Evolutionary conservation across 2,329 filamentous ascomycete species (phyloP), one percentile per base, ranked within the genome.

Genomic region (Capronia americana): DNA sequence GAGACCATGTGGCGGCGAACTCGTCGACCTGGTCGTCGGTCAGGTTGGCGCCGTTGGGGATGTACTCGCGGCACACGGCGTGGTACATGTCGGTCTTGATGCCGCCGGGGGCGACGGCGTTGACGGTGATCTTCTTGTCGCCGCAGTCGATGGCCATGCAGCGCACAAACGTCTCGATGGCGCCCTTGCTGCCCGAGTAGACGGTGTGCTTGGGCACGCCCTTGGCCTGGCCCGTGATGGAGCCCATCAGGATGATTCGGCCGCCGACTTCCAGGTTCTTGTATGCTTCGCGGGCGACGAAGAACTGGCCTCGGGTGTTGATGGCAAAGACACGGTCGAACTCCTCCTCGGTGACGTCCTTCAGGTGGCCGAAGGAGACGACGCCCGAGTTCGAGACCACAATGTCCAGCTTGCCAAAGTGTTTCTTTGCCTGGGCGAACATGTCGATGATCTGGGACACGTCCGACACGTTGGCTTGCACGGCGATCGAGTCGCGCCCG

Each of bases 131-230:
- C 63, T 86, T 86, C 73, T 87, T 84, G 80, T 89, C 85, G 61
- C 89, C 87, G 71, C 86, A 87, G 80, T 91, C 88, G 75, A 84
- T 88, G 4, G 90, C 88, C 79, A 92, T 90, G 72, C 86, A 88
- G 76, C 90, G 89, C 71, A 90, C 89, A 78, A 92, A 91, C 11
- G 89, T 89, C 79, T 92, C 90, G 67, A 92, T 88, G 44, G 90
- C 87, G 72, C 89, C 90, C 83, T 93, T 93, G 77, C 84, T 87
- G 14, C 87, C 90, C 24, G 90, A 90, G 83, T 93, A 93, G 56
- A 93, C 83, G 14, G 88, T 84, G 77, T 92, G 90, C 74, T 88
- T 86, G 67, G 88, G 88, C 20, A 92, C 88, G 57, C 86, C 88
- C 76, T 87, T 85, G 64, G 79, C 90, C 81, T 90, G 78, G 76